A percentile compares a stretch with the other conserved stretches of the same genome.
phyloP scores from a whole-genome alignment of 345 rosid species.

The Eucalyptus melliodora region DNA sequence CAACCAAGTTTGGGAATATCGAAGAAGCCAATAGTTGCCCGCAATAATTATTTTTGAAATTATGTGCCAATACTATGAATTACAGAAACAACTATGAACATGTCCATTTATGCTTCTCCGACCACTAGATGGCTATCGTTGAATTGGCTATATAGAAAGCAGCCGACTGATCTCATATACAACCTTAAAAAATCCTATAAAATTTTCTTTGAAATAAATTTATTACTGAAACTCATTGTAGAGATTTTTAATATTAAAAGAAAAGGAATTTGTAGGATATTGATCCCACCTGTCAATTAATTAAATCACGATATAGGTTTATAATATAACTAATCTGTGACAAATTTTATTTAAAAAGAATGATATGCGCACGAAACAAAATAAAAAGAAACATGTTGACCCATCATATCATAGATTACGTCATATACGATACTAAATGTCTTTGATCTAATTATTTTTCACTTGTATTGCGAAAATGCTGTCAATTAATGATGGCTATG shows the following conservation, averaged over 20 bases:
- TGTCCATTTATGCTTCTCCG: neutral
- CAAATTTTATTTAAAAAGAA: neutral
- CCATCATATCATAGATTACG: neutral
- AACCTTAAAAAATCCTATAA: too few relatives aligned
- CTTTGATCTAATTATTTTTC: neutral
- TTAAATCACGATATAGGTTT: neutral
- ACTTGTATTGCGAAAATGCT: neutral
- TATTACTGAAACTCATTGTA: neutral
- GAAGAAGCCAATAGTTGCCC: neutral
- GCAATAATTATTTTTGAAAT: neutral
- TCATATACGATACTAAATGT: neutral
- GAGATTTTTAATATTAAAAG: neutral
- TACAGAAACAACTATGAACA: neutral
- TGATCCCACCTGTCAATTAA: neutral
- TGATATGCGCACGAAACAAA: neutral
- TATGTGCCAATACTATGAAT: neutral
- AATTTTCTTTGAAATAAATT: neutral
- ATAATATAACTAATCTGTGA: neutral
- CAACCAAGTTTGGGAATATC: neutral
- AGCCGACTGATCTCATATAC: neutral
- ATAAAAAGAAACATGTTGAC: neutral
- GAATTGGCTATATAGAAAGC: neutral
- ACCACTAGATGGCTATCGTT: neutral
- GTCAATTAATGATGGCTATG: neutral
- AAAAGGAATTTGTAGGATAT: neutral